Percentiles rank a stretch among this genome's conserved stretches.
These are phyloP conservation scores for Candida chilensis DNA, from an alignment of 805 yeast genomes.

Conservation along the genomic window DNA sequence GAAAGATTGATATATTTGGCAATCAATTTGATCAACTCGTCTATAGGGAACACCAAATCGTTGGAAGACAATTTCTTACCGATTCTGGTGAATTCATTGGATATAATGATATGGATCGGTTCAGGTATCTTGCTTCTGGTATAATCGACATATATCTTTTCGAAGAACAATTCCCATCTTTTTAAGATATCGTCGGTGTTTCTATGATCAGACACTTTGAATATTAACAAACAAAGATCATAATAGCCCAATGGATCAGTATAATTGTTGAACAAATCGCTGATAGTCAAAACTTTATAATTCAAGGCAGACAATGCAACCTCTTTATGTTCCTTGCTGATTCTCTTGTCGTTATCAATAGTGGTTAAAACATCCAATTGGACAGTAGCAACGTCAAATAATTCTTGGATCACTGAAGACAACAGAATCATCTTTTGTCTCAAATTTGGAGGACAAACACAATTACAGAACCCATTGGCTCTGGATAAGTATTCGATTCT, in stretches of 20 bases:
- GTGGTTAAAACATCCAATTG: slow-evolving; percentile 58
- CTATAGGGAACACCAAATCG: slow-evolving; percentile 75
- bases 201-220: slow-evolving; percentile 78
- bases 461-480: slow-evolving; percentile 88
- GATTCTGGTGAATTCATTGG: slow-evolving; percentile 31
- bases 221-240: slow-evolving; percentile 70
- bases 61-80: slow-evolving; percentile 61
- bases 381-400: slow-evolving; percentile 77
- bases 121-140: slow-evolving; percentile 12
- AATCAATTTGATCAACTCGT: slow-evolving; percentile 57
- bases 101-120: slow-evolving; percentile 26
- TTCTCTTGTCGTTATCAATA: slow-evolving; percentile 42
- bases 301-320: slow-evolving; percentile 48
- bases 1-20: slow-evolving; percentile 36
- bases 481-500: slow-evolving; percentile 85
- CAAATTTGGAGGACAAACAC: slow-evolving; percentile 67
- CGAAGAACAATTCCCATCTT: slow-evolving; percentile 72
- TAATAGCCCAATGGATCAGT: slow-evolving; percentile 85
- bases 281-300: slow-evolving; percentile 56
- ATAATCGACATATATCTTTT: slow-evolving; percentile 25
- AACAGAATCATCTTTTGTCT: slow-evolving; percentile 71
- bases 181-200: slow-evolving; percentile 74
- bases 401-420: slow-evolving; percentile 62
- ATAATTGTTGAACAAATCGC: slow-evolving; percentile 76
- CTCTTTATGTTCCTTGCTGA: slow-evolving; percentile 36